phyloP scores from a whole-genome alignment of 192 early-diverging fungal genomes.

The Coemansia sp. region DNA sequence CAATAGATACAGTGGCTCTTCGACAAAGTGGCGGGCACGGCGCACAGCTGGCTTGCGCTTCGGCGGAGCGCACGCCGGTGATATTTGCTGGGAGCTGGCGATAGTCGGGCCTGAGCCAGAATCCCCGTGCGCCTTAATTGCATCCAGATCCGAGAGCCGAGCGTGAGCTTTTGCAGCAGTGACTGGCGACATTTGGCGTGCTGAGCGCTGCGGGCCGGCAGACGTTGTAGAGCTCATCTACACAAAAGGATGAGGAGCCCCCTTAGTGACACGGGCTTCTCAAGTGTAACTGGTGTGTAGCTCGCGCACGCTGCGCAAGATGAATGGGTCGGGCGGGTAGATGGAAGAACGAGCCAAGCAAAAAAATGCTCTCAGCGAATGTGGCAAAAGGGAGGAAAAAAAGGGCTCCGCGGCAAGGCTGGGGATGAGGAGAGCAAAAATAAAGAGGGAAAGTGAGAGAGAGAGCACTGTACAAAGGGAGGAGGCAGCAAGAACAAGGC shows the following conservation, averaged over 20 bases:
- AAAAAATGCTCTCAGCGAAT: not conserved
- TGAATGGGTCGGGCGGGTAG: not conserved
- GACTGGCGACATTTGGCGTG: not conserved
- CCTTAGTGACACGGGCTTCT: not conserved
- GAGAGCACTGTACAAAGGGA: not conserved
- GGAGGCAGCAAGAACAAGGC: not conserved
- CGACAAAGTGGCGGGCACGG: conserved; percentile 44
- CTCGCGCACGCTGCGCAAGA: conserved; percentile 3
- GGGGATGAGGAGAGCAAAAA: conserved; percentile 16
- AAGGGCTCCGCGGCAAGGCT: conserved; percentile 3
- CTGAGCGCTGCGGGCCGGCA: conserved; percentile 9
- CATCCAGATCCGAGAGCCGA: not conserved
- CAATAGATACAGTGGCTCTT: conserved; percentile 47
- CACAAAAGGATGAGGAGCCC: not conserved
- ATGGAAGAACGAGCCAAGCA: not conserved
- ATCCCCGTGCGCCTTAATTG: not conserved
- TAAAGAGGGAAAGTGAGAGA: not conserved
- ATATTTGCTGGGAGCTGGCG: not conserved
- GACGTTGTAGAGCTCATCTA: conserved; percentile 2
- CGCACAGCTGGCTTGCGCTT: conserved; percentile 46
- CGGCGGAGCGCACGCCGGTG: not conserved
- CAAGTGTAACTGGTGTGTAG: not conserved
- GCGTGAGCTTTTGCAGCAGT: not conserved
- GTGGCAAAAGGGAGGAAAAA: conserved; percentile 1
- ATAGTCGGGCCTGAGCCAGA: not conserved